Conservation (phyloP, 768 basidiomycete species). For the Chalciporus piperatus region DNA sequence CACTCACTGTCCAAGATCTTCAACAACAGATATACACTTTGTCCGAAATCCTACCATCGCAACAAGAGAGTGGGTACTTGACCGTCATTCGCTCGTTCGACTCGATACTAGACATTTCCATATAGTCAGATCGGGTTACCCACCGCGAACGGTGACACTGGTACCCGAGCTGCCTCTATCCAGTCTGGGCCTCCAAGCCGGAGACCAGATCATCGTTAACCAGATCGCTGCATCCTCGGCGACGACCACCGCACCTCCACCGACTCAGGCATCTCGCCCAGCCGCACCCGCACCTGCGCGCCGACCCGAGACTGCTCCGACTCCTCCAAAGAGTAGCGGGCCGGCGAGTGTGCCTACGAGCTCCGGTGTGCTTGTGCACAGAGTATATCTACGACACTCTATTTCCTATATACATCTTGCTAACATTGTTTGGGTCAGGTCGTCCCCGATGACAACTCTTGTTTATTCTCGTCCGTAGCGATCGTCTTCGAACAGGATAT, state of each 20-base stretch:
- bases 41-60: slow-evolving; percentile 69
- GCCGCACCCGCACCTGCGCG: slow-evolving; percentile 4
- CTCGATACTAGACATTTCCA: slow-evolving; percentile 1
- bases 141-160: slow-evolving; percentile 68
- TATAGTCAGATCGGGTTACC: slow-evolving; percentile 85
- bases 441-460: slow-evolving; percentile 97
- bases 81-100: neutral
- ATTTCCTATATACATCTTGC: slow-evolving; percentile 6
- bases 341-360: slow-evolving; percentile 61
- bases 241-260: slow-evolving; percentile 5
- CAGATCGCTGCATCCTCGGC: slow-evolving; percentile 28
- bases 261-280: slow-evolving; percentile 13
- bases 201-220: slow-evolving; percentile 87
- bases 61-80: slow-evolving; percentile 68
- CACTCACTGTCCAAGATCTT: slow-evolving; percentile 69
- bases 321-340: slow-evolving; percentile 27
- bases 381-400: slow-evolving; percentile 39
- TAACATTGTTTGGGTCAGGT: slow-evolving; percentile 40
- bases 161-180: slow-evolving; percentile 72
- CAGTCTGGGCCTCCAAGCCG: slow-evolving; percentile 69
- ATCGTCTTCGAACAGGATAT: slow-evolving; percentile 84
- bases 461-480: slow-evolving; percentile 85
- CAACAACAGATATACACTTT: slow-evolving; percentile 65
- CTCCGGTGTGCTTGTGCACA: slow-evolving; percentile 69
- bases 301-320: slow-evolving; percentile 14